phyloP scores from a whole-genome alignment of 1,284 basidiomycete species.

The Amylostereum chailletii region DNA sequence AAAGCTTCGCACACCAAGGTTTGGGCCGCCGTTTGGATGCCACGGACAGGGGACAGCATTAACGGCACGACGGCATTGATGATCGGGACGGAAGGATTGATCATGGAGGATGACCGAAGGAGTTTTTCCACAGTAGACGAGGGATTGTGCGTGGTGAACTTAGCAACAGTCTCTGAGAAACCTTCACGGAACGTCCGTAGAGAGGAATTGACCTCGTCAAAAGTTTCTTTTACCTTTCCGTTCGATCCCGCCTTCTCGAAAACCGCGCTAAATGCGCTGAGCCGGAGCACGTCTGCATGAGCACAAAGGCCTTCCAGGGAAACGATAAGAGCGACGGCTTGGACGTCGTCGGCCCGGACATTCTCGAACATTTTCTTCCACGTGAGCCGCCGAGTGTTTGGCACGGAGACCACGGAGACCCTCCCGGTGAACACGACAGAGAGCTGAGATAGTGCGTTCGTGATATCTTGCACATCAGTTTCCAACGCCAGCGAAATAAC shows the following conservation, averaged over 20 bases:
- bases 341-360: constrained; percentile 47
- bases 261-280: constrained; percentile 36
- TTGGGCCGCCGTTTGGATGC: constrained; percentile 67
- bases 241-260: constrained; percentile 23
- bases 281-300: constrained; percentile 57
- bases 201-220: constrained; percentile 50
- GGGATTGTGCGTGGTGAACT: constrained; percentile 50
- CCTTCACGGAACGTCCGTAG: constrained; percentile 49
- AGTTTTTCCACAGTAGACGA: constrained; percentile 41
- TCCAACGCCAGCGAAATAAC: constrained; percentile 36
- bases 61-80: constrained; percentile 54
- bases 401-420: constrained; percentile 16
- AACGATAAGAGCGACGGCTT: constrained; percentile 51
- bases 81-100: constrained; percentile 38
- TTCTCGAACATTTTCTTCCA: constrained; percentile 64
- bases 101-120: constrained; percentile 41
- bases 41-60: constrained; percentile 74
- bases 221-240: constrained; percentile 19
- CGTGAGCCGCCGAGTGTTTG: constrained; percentile 43
- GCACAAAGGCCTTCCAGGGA: constrained; percentile 47
- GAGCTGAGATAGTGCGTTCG: constrained; percentile 28
- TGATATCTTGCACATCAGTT: constrained; percentile 36
- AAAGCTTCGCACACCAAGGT: constrained; percentile 73
- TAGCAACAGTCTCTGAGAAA: constrained; percentile 54
- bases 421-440: constrained; percentile 28